These are phyloP conservation scores for Arachnopeziza araneosa DNA, from an alignment of 2,329 filamentous ascomycete species.

Conservation along the genomic window DNA sequence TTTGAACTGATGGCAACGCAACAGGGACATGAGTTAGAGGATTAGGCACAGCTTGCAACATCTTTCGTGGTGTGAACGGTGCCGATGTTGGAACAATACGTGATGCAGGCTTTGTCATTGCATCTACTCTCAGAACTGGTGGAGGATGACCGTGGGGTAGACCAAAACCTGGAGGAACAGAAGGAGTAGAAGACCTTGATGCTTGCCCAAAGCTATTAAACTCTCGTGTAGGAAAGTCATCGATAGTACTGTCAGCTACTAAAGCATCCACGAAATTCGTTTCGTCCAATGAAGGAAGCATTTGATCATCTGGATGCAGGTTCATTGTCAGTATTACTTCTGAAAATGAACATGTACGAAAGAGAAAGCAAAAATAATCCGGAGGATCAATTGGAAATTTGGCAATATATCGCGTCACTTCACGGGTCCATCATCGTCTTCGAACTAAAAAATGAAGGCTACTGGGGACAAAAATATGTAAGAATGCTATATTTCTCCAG, in stretches of 20 bases:
- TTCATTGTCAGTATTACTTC: not conserved
- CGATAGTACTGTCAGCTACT: constrained; percentile 48
- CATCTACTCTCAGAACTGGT: constrained; percentile 23
- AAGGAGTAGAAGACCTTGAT: constrained; percentile 33
- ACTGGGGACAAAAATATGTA: constrained; percentile 35
- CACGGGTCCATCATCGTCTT: constrained; percentile 60
- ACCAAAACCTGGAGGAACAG: constrained; percentile 41
- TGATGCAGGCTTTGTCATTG: constrained; percentile 19
- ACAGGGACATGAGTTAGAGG: constrained; percentile 26
- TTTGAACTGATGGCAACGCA: constrained; percentile 23
- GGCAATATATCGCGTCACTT: constrained; percentile 36
- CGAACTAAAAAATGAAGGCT: constrained; percentile 30
- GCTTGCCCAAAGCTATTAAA: constrained; percentile 16
- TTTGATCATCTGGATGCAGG: constrained; percentile 51
- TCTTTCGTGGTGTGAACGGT: constrained; percentile 23
- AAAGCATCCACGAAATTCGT: constrained; percentile 62
- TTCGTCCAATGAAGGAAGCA: constrained; percentile 53
- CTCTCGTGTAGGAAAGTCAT: constrained; percentile 16
- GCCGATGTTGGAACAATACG: constrained; percentile 25
- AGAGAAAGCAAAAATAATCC: constrained; percentile 35
- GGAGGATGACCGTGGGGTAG: constrained; percentile 35
- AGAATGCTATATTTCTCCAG: constrained; percentile 47
- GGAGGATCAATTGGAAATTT: constrained; percentile 13
- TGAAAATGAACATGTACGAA: not conserved
- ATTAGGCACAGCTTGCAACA: constrained; percentile 18